Base-by-base conservation (phyloP, 768 basidiomycete genomes). In the Kwoniella europaea region DNA sequence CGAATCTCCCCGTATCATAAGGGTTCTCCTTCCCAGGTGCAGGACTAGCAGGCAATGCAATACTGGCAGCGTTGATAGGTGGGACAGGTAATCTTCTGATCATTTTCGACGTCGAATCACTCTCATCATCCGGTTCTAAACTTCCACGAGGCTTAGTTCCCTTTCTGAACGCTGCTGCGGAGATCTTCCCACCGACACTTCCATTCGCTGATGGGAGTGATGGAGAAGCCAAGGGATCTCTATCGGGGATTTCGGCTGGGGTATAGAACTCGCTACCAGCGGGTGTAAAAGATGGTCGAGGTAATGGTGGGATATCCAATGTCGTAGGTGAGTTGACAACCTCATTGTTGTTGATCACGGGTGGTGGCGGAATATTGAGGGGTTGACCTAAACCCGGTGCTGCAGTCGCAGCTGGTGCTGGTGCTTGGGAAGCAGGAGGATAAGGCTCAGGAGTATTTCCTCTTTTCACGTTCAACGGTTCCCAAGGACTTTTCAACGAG, bases 161-260 rank as follows among this genome's bases (percentile, higher is more conserved):
- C 52, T 64, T 68, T 20, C 78, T 44, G 60, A 80, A 80, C 24
- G 79, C 79, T 16, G 76, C 79, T 10, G 79, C 79, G 3, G 79
- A 78, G 52, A 80, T 80, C 65, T 77, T 80, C 20, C 79, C 79
- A 3, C 73, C 76, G 15, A 41, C 53, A 20, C 53, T 57, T 35
- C 55, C 44, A 20, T 13, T 20, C 35, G 35, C 35, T 35, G 35
- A 35, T 35, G 35, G 35, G 35, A 35, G 35, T 35, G 35, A 35
- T 61, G 59, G 42, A 42, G 41, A 27, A 24, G 43, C 65, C 13
- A 70, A 24, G 22, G 44, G 43, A n/a, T 64, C 69, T 20, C 63
- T 59, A 35, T 71, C 62, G 29, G 57, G 52, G 6, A 41, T 66
- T 59, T 66, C 69, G 18, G 55, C 61, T 3, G 69, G 69, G n/a